phyloP scores from a whole-genome alignment of 805 yeast species.

The Starmerella apicola region DNA sequence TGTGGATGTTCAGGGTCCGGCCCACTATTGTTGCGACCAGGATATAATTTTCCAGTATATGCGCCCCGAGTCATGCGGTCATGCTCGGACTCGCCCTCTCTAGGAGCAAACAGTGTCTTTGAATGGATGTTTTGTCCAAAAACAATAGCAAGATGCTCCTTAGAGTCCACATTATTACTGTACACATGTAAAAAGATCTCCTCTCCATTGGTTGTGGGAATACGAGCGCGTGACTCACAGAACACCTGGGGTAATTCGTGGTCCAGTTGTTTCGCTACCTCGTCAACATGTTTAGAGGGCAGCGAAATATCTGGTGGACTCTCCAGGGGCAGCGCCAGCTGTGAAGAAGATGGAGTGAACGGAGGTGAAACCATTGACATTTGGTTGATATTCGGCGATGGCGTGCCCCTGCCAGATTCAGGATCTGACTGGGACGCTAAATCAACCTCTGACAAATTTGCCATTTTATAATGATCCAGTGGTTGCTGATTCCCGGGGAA shows the following conservation, averaged over 20 bases:
- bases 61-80: slow-evolving; percentile 99
- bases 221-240: slow-evolving; percentile 88
- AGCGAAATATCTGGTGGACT: not conserved
- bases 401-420: not conserved
- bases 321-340: slow-evolving; percentile 16
- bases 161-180: slow-evolving; percentile 70
- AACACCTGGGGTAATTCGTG: slow-evolving; percentile 54
- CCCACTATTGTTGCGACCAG: slow-evolving; percentile 46
- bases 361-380: slow-evolving; percentile 30
- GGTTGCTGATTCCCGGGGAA: no score
- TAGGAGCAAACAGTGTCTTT: slow-evolving; percentile 47
- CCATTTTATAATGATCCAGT: no score
- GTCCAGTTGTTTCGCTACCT: slow-evolving; percentile 11
- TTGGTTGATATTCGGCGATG: slow-evolving; percentile 1
- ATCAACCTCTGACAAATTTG: no score
- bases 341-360: slow-evolving; percentile 23
- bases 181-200: slow-evolving; percentile 88
- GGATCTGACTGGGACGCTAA: no score
- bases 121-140: slow-evolving; percentile 89
- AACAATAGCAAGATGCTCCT: slow-evolving; percentile 94
- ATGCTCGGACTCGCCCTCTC: slow-evolving; percentile 66
- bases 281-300: slow-evolving; percentile 1
- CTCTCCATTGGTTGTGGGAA: slow-evolving; percentile 90
- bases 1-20: slow-evolving; percentile 8
- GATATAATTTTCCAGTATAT: slow-evolving; percentile 75